phyloP scores from a whole-genome alignment of 2,329 filamentous ascomycete species.

The Aspergillus phoenicis region DNA sequence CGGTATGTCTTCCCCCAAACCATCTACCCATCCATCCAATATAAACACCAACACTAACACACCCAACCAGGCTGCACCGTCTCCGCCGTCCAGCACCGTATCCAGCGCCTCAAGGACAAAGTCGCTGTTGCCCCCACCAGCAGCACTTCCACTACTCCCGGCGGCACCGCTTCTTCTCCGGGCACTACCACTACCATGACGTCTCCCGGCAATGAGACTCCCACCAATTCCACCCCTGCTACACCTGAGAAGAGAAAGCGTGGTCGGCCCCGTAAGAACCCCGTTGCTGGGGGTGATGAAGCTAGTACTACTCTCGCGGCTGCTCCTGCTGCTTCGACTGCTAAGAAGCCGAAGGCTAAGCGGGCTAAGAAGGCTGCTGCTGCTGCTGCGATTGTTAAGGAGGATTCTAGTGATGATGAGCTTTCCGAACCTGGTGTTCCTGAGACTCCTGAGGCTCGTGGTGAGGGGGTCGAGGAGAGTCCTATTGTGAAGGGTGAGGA shows the following conservation, averaged over 20 bases:
- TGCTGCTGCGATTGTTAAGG: no score
- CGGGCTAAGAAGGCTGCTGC: background rate
- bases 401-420: no score
- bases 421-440: background rate
- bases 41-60: background rate
- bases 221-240: background rate
- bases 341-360: background rate
- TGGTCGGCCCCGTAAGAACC: background rate
- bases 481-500: background rate
- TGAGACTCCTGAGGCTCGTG: background rate
- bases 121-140: background rate
- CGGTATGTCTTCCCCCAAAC: slow-evolving; percentile 16
- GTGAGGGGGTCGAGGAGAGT: background rate
- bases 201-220: background rate
- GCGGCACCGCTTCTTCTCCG: no score
- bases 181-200: background rate
- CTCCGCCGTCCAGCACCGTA: slow-evolving; percentile 27
- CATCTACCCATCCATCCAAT: background rate
- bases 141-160: no score
- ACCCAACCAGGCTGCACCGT: slow-evolving; percentile 26
- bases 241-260: slow-evolving; percentile 13
- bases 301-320: background rate
- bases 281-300: background rate
- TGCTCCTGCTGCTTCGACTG: background rate
- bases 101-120: slow-evolving; percentile 24